A percentile compares a stretch with the other conserved stretches of the same genome.
Conservation (phyloP, 1,284 basidiomycete species). For the Gomphus sp. region DNA sequence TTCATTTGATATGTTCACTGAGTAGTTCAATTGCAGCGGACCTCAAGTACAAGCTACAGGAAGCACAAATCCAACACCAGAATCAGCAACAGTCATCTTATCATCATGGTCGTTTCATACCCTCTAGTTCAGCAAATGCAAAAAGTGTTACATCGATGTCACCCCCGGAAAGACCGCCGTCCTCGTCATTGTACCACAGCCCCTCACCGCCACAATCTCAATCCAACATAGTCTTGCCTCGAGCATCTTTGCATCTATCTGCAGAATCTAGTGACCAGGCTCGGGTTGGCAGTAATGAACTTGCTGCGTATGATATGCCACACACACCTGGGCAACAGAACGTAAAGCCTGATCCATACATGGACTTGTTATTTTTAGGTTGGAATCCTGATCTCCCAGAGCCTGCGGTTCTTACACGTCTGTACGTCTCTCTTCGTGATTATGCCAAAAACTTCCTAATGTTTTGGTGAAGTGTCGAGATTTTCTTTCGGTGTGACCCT, state of each 20-base stretch:
- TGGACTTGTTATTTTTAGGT: constrained; percentile 59
- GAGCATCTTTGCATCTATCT: constrained; percentile 11
- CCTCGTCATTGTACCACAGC: constrained; percentile 9
- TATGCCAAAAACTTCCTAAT: neutral
- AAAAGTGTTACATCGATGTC: constrained; percentile 17
- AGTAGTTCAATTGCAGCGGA: constrained; percentile 34
- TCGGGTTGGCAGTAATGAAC: neutral
- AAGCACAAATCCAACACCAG: constrained; percentile 32
- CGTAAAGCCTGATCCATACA: constrained; percentile 37
- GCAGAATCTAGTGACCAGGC: constrained; percentile 10
- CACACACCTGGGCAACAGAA: constrained; percentile 15
- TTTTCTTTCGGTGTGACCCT: constrained; percentile 77
- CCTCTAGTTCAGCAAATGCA: constrained; percentile 9
- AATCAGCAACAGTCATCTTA: constrained; percentile 26
- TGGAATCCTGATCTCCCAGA: constrained; percentile 79
- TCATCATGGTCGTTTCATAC: constrained; percentile 16
- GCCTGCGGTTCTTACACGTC: constrained; percentile 58
- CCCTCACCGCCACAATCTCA: constrained; percentile 9
- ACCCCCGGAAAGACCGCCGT: constrained; percentile 29
- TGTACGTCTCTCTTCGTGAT: constrained; percentile 37
- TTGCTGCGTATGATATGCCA: constrained; percentile 19
- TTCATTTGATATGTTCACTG: neutral
- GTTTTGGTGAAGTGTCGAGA: constrained; percentile 46
- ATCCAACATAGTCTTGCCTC: constrained; percentile 3
- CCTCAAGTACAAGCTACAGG: constrained; percentile 53